Conservation (phyloP, 192 early-diverging fungal species). For the Podila clonocystis region DNA sequence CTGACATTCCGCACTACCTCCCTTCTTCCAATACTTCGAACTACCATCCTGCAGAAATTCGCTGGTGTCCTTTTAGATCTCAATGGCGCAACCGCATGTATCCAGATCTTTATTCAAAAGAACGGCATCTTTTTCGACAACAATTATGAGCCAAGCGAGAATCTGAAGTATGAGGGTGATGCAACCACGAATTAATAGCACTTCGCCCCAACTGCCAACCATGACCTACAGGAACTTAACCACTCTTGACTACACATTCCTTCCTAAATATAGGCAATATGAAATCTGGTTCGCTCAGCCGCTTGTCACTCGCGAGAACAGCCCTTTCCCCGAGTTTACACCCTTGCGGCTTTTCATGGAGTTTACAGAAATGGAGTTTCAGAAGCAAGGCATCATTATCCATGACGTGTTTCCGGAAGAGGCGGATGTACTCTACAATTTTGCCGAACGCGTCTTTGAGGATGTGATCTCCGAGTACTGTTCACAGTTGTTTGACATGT, state of each 20-base stretch:
- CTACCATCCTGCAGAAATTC: conserved; percentile 54
- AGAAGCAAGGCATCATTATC: conserved; percentile 71
- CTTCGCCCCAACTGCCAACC: background rate
- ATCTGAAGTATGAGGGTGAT: conserved; percentile 55
- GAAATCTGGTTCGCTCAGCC: conserved; percentile 43
- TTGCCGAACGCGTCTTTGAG: conserved; percentile 84
- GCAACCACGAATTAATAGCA: background rate
- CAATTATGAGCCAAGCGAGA: conserved; percentile 64
- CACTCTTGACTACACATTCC: background rate
- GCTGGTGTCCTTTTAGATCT: conserved; percentile 72
- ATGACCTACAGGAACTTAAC: no score
- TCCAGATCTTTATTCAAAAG: conserved; percentile 85
- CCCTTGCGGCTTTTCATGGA: conserved; percentile 70
- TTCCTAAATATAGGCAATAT: conserved; percentile 34
- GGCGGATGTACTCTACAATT: conserved; percentile 75
- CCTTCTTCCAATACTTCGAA: background rate
- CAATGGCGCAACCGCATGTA: conserved; percentile 76
- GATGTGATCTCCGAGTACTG: conserved; percentile 86
- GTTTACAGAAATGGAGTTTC: conserved; percentile 71
- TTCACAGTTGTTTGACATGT: conserved; percentile 65
- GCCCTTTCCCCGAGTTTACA: conserved; percentile 43
- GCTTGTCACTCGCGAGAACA: conserved; percentile 36
- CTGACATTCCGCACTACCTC: background rate
- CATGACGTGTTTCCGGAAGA: conserved; percentile 74
- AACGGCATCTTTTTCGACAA: conserved; percentile 88